Evolutionary conservation across 2,329 filamentous ascomycete genomes (phyloP), one percentile per base, ranked within the genome.

Genomic region (Thermoascus crustaceus): DNA sequence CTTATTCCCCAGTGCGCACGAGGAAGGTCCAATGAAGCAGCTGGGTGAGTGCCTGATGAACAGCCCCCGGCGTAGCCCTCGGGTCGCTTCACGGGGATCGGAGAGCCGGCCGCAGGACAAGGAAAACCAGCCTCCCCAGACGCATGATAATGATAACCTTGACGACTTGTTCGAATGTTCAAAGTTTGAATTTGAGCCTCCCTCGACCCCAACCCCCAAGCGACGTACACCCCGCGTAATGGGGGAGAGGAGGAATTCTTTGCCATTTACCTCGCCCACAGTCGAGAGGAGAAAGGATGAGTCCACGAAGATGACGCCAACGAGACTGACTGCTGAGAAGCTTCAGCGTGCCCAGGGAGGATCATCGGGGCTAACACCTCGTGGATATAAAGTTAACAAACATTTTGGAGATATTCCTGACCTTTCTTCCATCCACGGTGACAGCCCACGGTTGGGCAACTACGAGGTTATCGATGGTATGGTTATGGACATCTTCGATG

Each of bases 151-250:
- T 23, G 72, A 79, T 41, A 71, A 73, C 22, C 57, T 83, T 4
- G 72, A 76, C 25, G 68, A 73, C 32, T 69, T 91, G 4, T 88
- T 91, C 48, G 78, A 80, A 38, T 71, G 80, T 35, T 63, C 37
- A 43, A 52, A 46, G 55, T 70, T 47, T 68, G 54, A 58, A 61
- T 34, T 78, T 64, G 34, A 78, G 68, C 3, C 75, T 69, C 41
- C 69, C 69, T 40, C 73, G 72, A 72, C 69, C 53, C 61, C 66
- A 38, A 58, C 64, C 22, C 66, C 66, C 33, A 61, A 62, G 23
- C 75, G 73, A 45, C 77, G 71, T 21, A 73, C 73, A 52, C 80
- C 44, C 43, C 66, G 47, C 44, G 60, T 38, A 50, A 69, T 58
- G 49, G 36, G 47, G 8, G 55, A 62, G 30, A 58, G 56, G 33